Base-by-base conservation (phyloP, 169 alveolate genomes). In the Plasmodium yoelii region DNA sequence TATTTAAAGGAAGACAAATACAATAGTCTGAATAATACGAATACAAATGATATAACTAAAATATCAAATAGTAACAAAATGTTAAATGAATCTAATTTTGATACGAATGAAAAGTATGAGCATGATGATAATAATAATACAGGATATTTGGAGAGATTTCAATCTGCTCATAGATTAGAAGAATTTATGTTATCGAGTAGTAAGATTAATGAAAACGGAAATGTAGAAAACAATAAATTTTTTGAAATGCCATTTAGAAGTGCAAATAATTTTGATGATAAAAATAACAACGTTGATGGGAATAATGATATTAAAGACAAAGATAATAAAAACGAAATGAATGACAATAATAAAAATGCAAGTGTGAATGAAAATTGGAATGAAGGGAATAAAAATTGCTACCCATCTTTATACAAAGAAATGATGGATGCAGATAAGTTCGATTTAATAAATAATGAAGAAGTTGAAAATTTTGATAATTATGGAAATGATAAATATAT, bases 1-100 rank as follows among this genome's bases (percentile, higher is more conserved):
- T 86, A 86, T 60, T 59, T 86, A 73, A 34, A 34, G 7, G 87
- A 86, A 44, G 75, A 86, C 13, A 69, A 70, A 51, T 61, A 71
- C 61, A 75, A 59, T 19, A 65, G 59, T 12, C 19, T 24, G 59
- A 55, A 42, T 68, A 39, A 44, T 34, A 28, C 19, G 47, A 59
- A 39, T 28, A 51, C 13, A 18, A 49, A 26, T 24, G 42, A 39
- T 34, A 13, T 2, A 7, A 15, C 10, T 26, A 42, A 10, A 22
- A 19, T n/a, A n/a, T 9, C 53, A 1, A 49, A 22, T 51, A 12
- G 26, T 18, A 26, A 8, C 19, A 59, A 55, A 12, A 15, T 15
- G 18, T 42, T 42, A 28, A 0, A 49, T 44, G 19, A 5, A 22
- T 56, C n/a, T 0, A 51, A 42, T 74, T 34, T 47, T 24, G 49